phyloP scores from a whole-genome alignment of 2,329 filamentous ascomycete genomes.

The Dothiorella sarmentorum region DNA sequence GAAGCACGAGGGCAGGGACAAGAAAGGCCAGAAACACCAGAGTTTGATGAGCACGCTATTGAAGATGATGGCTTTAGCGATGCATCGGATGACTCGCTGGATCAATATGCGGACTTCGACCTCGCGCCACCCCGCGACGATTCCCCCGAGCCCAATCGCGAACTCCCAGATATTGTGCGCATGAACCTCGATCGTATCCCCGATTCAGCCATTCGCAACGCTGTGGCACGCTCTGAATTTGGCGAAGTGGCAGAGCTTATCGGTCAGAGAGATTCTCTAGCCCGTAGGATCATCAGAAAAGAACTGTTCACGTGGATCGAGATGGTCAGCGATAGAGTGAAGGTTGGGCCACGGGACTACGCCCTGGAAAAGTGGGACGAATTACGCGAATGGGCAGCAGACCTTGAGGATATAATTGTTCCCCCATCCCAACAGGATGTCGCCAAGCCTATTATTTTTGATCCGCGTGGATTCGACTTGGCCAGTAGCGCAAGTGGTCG shows the following conservation, averaged over 20 bases:
- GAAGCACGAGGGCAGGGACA: conserved; percentile 22
- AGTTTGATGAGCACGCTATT: conserved; percentile 11
- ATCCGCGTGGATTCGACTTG: not conserved
- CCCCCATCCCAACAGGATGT: not conserved
- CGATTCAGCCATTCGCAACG: not conserved
- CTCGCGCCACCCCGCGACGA: not conserved
- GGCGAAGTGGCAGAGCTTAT: conserved; percentile 1
- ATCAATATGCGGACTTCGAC: not conserved
- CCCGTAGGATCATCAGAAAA: not conserved
- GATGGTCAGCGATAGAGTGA: not conserved
- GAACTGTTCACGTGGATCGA: conserved; percentile 11
- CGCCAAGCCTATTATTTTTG: not conserved
- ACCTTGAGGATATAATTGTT: not conserved
- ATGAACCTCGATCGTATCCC: not conserved
- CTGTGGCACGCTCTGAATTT: not conserved
- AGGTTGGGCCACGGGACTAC: not conserved
- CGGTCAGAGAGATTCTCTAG: not conserved
- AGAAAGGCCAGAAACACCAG: conserved; percentile 17
- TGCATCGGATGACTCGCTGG: not conserved
- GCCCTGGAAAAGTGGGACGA: not conserved
- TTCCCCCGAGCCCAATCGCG: not conserved
- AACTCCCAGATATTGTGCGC: not conserved
- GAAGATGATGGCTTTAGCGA: conserved; percentile 7
- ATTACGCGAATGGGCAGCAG: conserved; percentile 1
- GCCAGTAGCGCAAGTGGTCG: not conserved